Base-by-base conservation (phyloP, 768 basidiomycete genomes). In the Paxillus ammoniavirescens region DNA sequence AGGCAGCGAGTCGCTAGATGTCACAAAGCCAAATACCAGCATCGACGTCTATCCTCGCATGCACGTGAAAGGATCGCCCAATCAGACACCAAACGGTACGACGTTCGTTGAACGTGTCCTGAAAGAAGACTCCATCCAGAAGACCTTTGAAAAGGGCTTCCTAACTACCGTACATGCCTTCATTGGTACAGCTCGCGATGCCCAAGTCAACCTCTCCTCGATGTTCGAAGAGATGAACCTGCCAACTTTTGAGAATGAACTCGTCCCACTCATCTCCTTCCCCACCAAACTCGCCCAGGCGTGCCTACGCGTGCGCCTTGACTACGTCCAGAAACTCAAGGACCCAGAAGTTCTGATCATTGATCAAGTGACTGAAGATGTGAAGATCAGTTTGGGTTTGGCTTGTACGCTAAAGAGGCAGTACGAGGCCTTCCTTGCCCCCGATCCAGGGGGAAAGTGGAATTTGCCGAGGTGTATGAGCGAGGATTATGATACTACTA, bases 381-480 rank as follows among this genome's bases (percentile, higher is more conserved):
- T 98, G 58, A 91, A 94, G 66, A 81, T 95, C 52, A 88, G 88
- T 61, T 86, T 99, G 49, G 91, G 89, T 18, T 78, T 97, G 42
- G 94, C 96, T 23, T 96, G 94, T 62, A 88, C 92, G n/a, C 83
- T 98, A 61, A 97, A 97, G 72, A 79, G 89, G 55, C 93, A 97
- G 68, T 97, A 97, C 71, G 84, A 93, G 61, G 90, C 86, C n/a
- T 91, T 98, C 65, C 76, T 96, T 54, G 79, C 84, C 4, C 89
- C 93, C 12, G 94, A 98, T 67, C 84, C 86, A 2, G 86, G 83
- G 17, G 87, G 90, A 14, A 86, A 89, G 53, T 98, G 96, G 96
- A 83, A 83, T 48, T 72, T 98, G 21, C 93, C 91, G 1, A 84
- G 83, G 40, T 96, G 95, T 65, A 89, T 97, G 58, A 85, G 84